Conservation (phyloP, 1,284 basidiomycete species). For the Sporisorium sorghi region DNA sequence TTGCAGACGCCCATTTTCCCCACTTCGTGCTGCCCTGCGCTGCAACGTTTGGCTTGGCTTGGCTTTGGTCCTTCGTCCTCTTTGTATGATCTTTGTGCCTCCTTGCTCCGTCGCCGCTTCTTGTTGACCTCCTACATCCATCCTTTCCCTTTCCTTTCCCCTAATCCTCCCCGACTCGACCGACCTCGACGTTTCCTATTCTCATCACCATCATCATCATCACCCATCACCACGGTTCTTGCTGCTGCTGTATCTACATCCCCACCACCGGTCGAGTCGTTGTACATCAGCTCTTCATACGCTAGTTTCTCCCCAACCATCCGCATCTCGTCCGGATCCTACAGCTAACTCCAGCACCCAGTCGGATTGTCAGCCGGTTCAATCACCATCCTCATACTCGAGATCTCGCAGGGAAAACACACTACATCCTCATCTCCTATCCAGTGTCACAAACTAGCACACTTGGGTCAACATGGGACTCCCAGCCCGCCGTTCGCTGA, state of each 20-base stretch:
- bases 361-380: too few species aligned
- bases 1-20: background rate
- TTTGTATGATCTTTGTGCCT: background rate
- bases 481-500: constrained; percentile 58
- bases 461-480: constrained; percentile 66
- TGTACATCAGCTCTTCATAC: constrained; percentile 8
- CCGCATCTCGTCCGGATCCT: background rate
- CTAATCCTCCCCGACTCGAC: constrained; percentile 20
- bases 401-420: background rate
- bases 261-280: constrained; percentile 14
- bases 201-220: constrained; percentile 13
- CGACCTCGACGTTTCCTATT: constrained; percentile 21
- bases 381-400: background rate
- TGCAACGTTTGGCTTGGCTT: background rate
- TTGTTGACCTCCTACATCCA: constrained; percentile 9
- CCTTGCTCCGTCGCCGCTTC: background rate
- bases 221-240: constrained; percentile 3
- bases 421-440: too few species aligned
- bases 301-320: background rate
- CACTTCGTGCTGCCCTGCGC: background rate
- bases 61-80: background rate
- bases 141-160: constrained; percentile 4
- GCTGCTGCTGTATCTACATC: background rate
- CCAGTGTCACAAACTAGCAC: too few species aligned
- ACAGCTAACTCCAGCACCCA: background rate